Percentiles rank a stretch among this genome's conserved stretches.
phyloP scores from a whole-genome alignment of 75 land plant genomes.

The Pinus taeda region DNA sequence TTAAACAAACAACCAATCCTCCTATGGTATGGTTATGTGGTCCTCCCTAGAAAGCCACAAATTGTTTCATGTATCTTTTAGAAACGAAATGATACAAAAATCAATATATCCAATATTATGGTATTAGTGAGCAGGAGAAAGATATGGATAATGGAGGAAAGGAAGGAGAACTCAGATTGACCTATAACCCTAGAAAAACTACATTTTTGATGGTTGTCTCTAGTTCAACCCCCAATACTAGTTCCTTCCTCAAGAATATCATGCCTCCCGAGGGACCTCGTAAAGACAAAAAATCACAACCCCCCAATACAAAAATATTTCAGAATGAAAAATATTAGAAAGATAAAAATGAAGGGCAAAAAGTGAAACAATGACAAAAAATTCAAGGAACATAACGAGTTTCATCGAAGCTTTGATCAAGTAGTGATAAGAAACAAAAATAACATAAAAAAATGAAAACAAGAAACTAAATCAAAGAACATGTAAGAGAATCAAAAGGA shows the following conservation, averaged over 20 bases:
- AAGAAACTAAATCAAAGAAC: background rate
- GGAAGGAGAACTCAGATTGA: constrained; percentile 10
- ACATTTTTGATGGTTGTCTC: constrained; percentile 89
- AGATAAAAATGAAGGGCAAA: too few relatives aligned
- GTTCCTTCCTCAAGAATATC: constrained; percentile 86
- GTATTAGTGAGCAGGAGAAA: background rate
- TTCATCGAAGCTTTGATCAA: too few relatives aligned
- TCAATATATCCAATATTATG: background rate
- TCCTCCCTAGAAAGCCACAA: constrained; percentile 62
- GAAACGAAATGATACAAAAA: background rate
- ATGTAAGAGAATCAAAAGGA: too few relatives aligned
- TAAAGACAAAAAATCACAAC: constrained; percentile 50
- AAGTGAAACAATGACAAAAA: too few relatives aligned
- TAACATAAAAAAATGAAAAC: background rate
- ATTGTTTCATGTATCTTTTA: background rate
- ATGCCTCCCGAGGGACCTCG: constrained; percentile 95
- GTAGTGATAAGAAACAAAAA: background rate
- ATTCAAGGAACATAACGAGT: too few relatives aligned
- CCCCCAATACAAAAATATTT: background rate
- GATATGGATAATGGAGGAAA: background rate
- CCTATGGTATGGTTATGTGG: constrained; percentile 96
- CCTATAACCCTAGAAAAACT: constrained; percentile 95
- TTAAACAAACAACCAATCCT: constrained; percentile 87
- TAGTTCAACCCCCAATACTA: constrained; percentile 70
- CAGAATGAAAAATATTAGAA: background rate